Base-by-base conservation (phyloP, 176 grass and related monocot species). In the Calamus simplicifolius region DNA sequence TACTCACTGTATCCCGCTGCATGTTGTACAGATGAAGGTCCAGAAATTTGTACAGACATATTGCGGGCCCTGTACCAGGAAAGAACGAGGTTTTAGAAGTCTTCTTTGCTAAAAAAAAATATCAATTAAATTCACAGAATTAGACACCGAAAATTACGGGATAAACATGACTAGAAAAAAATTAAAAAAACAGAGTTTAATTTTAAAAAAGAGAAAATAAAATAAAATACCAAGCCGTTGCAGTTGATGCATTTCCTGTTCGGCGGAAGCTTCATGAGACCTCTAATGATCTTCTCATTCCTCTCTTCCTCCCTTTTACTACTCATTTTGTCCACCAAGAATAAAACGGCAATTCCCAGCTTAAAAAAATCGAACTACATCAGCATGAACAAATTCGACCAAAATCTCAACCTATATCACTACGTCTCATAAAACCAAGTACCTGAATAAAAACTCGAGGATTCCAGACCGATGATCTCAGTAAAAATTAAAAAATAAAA, bases 221-320 rank as follows among this genome's bases (percentile, higher is more conserved):
- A 30, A 30, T 3, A 68, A 54, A 53, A 70, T 85, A 98, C 87
- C 78, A 72, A 62, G 63, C 87, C 80, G 74, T 88, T 92, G 75
- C 93, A 98, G 66, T 98, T 98, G 49, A 98, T 85, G 81, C 87
- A 98, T 83, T 86, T 86, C 72, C 84, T 89, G 67, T 98, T 92
- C 16, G 93, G 93, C 57, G 93, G 93, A n/a, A 92, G 79, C 81
- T 98, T 98, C 93, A 98, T 91, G 79, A 98, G 77, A 26, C 93
- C 87, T 62, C 93, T 77, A 50, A 98, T 98, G 58, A 98, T 98
- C 87, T 88, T 98, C 84, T 98, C 87, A 81, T 81, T 98, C 73
- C 84, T 85, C 79, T 85, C 93, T 62, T 92, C 87, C 71, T 92
- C 87, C 79, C 75, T 92, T 77, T 86, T 83, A 72, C 78, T 88